Conservation (phyloP, 495 filamentous ascomycete species). For the Cetradonia linearis region DNA sequence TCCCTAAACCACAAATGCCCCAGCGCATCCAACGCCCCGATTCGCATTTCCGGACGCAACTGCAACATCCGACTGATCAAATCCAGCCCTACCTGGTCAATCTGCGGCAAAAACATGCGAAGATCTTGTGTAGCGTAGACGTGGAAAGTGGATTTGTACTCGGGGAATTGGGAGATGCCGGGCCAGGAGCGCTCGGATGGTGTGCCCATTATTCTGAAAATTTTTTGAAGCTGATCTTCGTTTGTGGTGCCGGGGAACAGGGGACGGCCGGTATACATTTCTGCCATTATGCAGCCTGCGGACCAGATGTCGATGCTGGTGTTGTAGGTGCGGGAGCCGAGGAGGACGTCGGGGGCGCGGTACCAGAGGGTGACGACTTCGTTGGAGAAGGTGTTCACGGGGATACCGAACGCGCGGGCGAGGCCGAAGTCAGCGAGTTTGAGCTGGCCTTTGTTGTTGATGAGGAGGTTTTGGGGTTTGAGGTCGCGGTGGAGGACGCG, state of each 20-base stretch:
- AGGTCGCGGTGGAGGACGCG: constrained; percentile 90
- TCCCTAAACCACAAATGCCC: constrained; percentile 85
- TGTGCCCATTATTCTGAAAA: constrained; percentile 95
- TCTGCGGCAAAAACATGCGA: constrained; percentile 72
- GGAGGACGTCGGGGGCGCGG: constrained; percentile 83
- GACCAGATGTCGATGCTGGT: constrained; percentile 98
- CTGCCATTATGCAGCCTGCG: constrained; percentile 95
- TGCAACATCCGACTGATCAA: constrained; percentile 85
- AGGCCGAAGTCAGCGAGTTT: constrained; percentile 95
- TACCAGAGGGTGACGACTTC: constrained; percentile 98
- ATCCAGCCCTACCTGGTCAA: constrained; percentile 78
- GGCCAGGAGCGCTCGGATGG: constrained; percentile 90
- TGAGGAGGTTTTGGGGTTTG: constrained; percentile 91
- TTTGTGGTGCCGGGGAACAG: constrained; percentile 94
- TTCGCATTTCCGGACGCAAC: constrained; percentile 81
- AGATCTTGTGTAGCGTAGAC: constrained; percentile 93
- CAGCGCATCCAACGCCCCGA: constrained; percentile 74
- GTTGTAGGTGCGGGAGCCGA: constrained; percentile 87
- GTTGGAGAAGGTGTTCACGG: constrained; percentile 96
- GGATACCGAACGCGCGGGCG: constrained; percentile 88
- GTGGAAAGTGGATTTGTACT: constrained; percentile 90
- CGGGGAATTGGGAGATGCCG: constrained; percentile 76
- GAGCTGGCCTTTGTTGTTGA: constrained; percentile 81
- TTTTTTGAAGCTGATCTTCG: constrained; percentile 88
- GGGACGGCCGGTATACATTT: constrained; percentile 90